Evolutionary conservation across 176 grass and related monocot species (phyloP).

Genomic region (Oryza glumipatula): DNA sequence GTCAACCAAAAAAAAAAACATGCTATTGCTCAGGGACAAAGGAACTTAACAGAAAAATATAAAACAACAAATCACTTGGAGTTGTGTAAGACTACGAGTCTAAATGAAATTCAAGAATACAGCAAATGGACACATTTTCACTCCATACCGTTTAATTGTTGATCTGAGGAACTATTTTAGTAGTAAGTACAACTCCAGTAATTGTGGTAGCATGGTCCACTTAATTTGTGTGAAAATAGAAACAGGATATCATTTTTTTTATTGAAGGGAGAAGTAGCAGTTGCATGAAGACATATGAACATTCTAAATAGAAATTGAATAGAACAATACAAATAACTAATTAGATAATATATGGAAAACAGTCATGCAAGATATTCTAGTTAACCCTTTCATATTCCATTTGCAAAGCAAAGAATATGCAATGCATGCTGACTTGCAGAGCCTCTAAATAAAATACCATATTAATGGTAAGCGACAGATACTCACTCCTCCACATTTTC

Average conservation of each 20-base stretch:
- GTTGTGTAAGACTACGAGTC: neutral
- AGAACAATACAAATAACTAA: neutral
- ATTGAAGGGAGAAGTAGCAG: neutral
- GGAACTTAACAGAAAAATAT: neutral
- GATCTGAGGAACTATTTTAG: neutral
- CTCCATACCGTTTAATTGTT: neutral
- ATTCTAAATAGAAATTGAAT: slow-evolving; percentile 19
- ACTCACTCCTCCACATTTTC: slow-evolving; percentile 98
- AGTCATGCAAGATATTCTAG: neutral
- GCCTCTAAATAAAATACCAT: neutral
- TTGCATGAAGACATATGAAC: slow-evolving; percentile 1
- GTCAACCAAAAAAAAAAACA: slow-evolving; percentile 1
- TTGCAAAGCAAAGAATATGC: neutral
- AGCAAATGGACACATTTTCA: slow-evolving; percentile 9
- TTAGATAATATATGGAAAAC: neutral
- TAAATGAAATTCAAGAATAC: slow-evolving; percentile 21
- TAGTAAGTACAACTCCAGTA: slow-evolving; percentile 2
- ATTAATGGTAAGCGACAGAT: slow-evolving; percentile 9
- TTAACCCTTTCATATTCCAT: neutral
- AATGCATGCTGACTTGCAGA: neutral
- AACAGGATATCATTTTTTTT: neutral
- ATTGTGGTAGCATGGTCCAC: neutral
- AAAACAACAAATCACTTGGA: slow-evolving; percentile 4
- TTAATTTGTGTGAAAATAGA: neutral
- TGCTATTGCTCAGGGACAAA: neutral